phyloP scores from a whole-genome alignment of 2,329 filamentous ascomycete genomes.

The Fusarium longipes region DNA sequence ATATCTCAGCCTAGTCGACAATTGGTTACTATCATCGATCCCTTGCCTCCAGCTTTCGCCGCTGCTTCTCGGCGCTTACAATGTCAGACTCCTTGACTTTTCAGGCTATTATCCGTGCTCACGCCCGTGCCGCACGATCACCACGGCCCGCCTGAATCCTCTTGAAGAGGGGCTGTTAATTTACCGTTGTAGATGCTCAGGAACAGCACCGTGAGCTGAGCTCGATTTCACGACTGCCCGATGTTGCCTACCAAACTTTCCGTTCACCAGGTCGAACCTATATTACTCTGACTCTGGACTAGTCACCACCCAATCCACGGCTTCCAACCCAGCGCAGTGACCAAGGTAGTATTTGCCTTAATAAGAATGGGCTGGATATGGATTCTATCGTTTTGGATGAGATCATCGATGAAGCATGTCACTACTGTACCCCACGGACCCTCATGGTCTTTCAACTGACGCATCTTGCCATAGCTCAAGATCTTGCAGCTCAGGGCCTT shows the following conservation, averaged over 20 bases:
- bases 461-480: slow-evolving; percentile 5
- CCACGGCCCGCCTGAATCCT: slow-evolving; percentile 40
- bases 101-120: slow-evolving; percentile 5
- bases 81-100: neutral
- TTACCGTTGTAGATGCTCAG: slow-evolving; percentile 10
- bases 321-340: neutral
- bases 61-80: neutral
- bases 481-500: neutral
- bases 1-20: slow-evolving; percentile 1
- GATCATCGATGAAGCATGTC: slow-evolving; percentile 13
- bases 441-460: slow-evolving; percentile 4
- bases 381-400: slow-evolving; percentile 15
- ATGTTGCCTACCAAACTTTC: neutral
- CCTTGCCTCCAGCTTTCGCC: slow-evolving; percentile 8
- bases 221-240: neutral
- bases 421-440: slow-evolving; percentile 18
- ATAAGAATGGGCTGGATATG: neutral
- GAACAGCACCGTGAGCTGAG: neutral
- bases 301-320: slow-evolving; percentile 3
- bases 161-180: neutral
- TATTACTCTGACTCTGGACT: neutral
- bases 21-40: slow-evolving; percentile 20
- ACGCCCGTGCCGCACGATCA: slow-evolving; percentile 27
- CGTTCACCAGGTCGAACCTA: neutral
- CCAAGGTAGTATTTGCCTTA: neutral